Percentiles rank a stretch among this genome's conserved stretches.
Conservation (phyloP, 176 grass and related monocot genomes). For the Avena insularis region DNA sequence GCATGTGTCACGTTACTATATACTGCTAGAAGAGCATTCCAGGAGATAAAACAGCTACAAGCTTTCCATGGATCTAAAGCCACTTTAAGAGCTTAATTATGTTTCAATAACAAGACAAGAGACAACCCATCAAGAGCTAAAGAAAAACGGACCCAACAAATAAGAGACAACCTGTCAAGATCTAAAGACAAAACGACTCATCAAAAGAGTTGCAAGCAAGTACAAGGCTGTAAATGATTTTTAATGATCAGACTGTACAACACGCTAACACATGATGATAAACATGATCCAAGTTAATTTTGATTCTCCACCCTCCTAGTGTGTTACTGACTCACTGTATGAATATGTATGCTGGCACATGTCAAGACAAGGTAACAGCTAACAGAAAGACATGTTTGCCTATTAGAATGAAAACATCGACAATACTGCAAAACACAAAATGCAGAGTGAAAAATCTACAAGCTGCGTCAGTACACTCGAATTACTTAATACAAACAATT, state of each 20-base stretch:
- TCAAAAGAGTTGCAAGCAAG: neutral
- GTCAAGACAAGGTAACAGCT: neutral
- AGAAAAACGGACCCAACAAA: neutral
- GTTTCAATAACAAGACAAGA: conserved; percentile 7
- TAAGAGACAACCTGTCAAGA: neutral
- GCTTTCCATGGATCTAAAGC: neutral
- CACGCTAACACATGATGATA: neutral
- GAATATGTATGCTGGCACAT: neutral
- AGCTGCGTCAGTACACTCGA: neutral
- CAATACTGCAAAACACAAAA: neutral
- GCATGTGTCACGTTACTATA: conserved; percentile 20
- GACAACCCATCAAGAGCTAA: neutral
- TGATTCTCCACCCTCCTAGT: neutral
- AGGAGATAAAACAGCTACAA: neutral
- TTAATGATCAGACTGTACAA: neutral
- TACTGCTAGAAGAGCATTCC: neutral
- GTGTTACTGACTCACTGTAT: neutral
- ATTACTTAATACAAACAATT: neutral
- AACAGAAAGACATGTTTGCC: neutral
- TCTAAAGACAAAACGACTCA: neutral
- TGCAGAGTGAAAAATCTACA: neutral
- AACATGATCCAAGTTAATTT: neutral
- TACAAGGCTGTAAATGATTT: neutral
- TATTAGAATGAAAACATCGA: neutral
- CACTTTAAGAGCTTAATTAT: neutral